These are phyloP conservation scores for Tricholoma terreum DNA, from an alignment of 768 basidiomycete species.

Conservation along the genomic window DNA sequence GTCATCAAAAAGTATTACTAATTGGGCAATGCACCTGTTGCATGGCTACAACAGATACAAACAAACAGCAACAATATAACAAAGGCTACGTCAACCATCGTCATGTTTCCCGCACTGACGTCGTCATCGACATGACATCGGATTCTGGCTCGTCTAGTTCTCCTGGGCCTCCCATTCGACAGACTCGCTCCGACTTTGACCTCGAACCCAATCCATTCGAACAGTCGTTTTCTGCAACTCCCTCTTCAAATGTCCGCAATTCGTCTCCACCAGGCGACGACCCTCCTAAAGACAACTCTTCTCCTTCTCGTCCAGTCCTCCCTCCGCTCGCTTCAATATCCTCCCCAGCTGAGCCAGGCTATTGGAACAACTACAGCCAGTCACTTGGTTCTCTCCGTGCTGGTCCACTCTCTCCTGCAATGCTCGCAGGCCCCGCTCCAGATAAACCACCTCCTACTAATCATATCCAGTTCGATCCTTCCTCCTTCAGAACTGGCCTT, in stretches of 20 bases:
- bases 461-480: conserved; percentile 62
- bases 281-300: conserved; percentile 33
- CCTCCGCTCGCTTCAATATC: conserved; percentile 80
- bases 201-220: conserved; percentile 94
- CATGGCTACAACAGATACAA: conserved; percentile 24
- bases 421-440: conserved; percentile 79
- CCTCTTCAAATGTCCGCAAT: conserved; percentile 49
- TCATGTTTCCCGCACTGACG: background rate
- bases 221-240: conserved; percentile 74
- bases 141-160: background rate
- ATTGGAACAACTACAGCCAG: conserved; percentile 53
- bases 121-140: background rate
- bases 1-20: no score
- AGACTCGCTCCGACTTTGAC: conserved; percentile 63
- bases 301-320: conserved; percentile 63
- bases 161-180: conserved; percentile 33
- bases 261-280: conserved; percentile 32
- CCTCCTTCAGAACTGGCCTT: conserved; percentile 79
- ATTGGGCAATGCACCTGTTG: no score
- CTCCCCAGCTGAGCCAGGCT: conserved; percentile 64
- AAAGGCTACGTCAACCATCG: background rate
- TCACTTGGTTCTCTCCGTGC: conserved; percentile 79
- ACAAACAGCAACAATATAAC: background rate
- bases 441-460: conserved; percentile 25
- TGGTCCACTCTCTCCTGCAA: conserved; percentile 93